These are phyloP conservation scores for Chlorella sp. DNA, from an alignment of 139 green algal genomes.

Conservation along the genomic window DNA sequence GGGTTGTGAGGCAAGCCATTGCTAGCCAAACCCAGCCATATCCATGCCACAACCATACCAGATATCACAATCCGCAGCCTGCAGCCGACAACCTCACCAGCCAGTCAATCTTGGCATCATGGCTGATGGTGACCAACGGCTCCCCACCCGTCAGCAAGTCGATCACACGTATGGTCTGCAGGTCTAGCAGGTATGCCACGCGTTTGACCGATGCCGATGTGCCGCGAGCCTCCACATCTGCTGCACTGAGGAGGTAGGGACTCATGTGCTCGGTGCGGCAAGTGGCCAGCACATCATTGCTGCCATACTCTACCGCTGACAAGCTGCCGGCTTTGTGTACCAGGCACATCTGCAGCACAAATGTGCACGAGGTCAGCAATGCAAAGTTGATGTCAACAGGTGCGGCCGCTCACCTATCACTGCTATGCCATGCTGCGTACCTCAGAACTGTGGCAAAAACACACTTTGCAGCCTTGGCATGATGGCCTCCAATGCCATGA, in stretches of 20 bases:
- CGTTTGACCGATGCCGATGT: conserved; percentile 2
- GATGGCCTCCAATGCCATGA: background rate
- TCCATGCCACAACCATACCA: background rate
- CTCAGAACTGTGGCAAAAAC: background rate
- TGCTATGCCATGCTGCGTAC: background rate
- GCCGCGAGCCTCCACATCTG: conserved; percentile 26
- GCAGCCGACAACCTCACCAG: conserved; percentile 33
- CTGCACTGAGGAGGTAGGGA: conserved; percentile 59
- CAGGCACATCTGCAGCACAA: conserved; percentile 69
- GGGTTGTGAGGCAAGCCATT: background rate
- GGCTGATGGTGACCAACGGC: conserved; percentile 56
- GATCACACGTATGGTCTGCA: conserved; percentile 65
- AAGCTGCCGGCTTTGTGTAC: conserved; percentile 70
- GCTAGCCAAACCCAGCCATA: background rate
- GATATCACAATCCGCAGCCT: no score
- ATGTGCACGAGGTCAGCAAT: conserved; percentile 52
- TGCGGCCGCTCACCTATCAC: background rate
- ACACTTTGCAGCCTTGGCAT: background rate
- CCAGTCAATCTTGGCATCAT: conserved; percentile 66
- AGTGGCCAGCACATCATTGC: conserved; percentile 52
- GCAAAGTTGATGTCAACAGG: background rate
- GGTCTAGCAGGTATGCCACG: conserved; percentile 74
- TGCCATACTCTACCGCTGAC: conserved; percentile 62
- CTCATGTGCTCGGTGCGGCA: conserved; percentile 72
- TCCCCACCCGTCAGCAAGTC: conserved; percentile 46